Evolutionary conservation across 495 filamentous ascomycete species (phyloP).

Genomic region (Extremus antarcticus): DNA sequence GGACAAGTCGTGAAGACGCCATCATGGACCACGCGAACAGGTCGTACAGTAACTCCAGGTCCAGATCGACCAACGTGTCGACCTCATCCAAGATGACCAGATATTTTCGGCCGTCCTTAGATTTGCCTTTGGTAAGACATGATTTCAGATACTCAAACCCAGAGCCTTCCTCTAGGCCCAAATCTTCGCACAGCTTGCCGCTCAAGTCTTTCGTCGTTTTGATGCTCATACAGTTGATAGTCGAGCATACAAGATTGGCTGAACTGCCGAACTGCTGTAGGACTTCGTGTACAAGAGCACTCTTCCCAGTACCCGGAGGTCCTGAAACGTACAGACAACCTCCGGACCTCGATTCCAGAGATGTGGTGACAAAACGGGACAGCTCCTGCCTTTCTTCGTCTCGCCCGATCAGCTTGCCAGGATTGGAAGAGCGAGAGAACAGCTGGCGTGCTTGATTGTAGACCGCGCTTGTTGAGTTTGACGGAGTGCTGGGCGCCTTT

Average conservation of each 20-base stretch:
- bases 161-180: conserved; percentile 44
- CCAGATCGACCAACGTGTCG: conserved; percentile 79
- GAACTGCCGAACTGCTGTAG: conserved; percentile 44
- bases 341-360: conserved; percentile 47
- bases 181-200: conserved; percentile 55
- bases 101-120: conserved; percentile 37
- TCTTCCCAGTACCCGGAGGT: conserved; percentile 93
- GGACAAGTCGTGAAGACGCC: conserved; percentile 59
- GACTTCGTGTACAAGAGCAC: conserved; percentile 76
- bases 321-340: conserved; percentile 95
- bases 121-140: conserved; percentile 12
- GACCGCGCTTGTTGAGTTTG: conserved; percentile 48
- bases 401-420: conserved; percentile 68
- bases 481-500: conserved; percentile 53
- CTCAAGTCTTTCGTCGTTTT: conserved; percentile 75
- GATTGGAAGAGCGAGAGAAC: conserved; percentile 68
- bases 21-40: conserved; percentile 90
- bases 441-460: conserved; percentile 81
- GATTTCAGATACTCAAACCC: conserved; percentile 10
- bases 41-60: conserved; percentile 75
- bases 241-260: conserved; percentile 47
- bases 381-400: conserved; percentile 69
- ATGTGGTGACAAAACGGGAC: conserved; percentile 53
- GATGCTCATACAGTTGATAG: conserved; percentile 94
- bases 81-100: conserved; percentile 88